Conservation (phyloP, 1,284 basidiomycete species). For the Malassezia slooffiae region DNA sequence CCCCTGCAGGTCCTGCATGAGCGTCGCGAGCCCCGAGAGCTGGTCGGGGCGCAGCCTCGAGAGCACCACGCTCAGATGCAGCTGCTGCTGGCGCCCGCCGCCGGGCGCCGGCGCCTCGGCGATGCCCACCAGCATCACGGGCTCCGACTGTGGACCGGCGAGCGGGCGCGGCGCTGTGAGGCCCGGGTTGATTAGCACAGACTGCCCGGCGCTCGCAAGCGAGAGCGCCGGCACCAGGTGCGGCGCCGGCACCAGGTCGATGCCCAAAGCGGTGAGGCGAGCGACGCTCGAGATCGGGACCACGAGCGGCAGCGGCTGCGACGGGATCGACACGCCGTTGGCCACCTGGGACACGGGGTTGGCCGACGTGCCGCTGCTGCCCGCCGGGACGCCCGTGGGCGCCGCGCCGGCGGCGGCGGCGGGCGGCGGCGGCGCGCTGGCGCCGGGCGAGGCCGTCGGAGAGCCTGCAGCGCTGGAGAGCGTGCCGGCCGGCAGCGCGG, state of each 20-base stretch:
- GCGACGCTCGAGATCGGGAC: conserved; percentile 36
- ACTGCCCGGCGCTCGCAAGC: conserved; percentile 18
- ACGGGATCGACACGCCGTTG: conserved; percentile 19
- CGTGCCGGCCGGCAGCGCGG: too few species aligned
- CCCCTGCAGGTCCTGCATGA: conserved; percentile 40
- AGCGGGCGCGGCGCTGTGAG: conserved; percentile 28
- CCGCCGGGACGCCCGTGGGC: conserved; percentile 4
- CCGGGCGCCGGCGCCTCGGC: conserved; percentile 20
- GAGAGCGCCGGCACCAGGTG: conserved; percentile 32
- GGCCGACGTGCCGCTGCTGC: conserved; percentile 3
- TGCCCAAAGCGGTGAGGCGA: conserved; percentile 32
- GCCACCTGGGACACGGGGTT: neutral
- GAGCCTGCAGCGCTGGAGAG: too few species aligned
- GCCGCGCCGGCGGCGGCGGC: conserved; percentile 1
- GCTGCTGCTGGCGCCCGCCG: conserved; percentile 25
- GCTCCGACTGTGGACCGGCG: conserved; percentile 28
- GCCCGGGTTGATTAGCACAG: conserved; percentile 10
- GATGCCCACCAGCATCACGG: conserved; percentile 40
- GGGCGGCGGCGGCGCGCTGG: too few species aligned
- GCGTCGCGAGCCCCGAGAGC: conserved; percentile 32
- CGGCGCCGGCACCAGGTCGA: conserved; percentile 31
- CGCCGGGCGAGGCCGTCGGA: too few species aligned
- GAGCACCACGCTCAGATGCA: conserved; percentile 40
- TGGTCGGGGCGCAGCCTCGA: conserved; percentile 35
- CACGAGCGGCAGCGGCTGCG: conserved; percentile 38